These are phyloP conservation scores for Suzukiozyma palmioleophila DNA, from an alignment of 1,139 yeast species.

Conservation along the genomic window DNA sequence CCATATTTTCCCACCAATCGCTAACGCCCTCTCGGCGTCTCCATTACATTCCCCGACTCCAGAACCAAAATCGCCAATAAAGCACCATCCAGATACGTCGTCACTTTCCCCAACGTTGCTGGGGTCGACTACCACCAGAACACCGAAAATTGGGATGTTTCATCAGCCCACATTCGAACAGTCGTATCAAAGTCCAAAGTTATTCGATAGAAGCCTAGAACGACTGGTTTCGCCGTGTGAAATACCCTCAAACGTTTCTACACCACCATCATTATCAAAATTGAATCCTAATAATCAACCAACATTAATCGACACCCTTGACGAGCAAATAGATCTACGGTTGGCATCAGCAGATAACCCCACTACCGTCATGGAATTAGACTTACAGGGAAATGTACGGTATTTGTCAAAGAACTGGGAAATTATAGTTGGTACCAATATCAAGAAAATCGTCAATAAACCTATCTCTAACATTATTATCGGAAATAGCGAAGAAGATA, in stretches of 20 bases:
- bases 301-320: constrained; percentile 19
- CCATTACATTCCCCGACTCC: too few relatives aligned
- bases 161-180: constrained; percentile 3
- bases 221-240: constrained; percentile 19
- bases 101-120: too few relatives aligned
- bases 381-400: constrained; percentile 70
- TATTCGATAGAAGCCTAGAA: constrained; percentile 8
- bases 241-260: constrained; percentile 6
- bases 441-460: constrained; percentile 48
- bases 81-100: too few relatives aligned
- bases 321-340: constrained; percentile 44
- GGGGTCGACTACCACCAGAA: too few relatives aligned
- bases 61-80: too few relatives aligned
- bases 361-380: constrained; percentile 82
- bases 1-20: too few relatives aligned
- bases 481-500: constrained; percentile 61
- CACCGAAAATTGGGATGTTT: constrained; percentile 4
- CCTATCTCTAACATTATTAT: constrained; percentile 64
- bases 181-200: constrained; percentile 1
- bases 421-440: constrained; percentile 61
- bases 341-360: constrained; percentile 66
- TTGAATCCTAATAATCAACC: constrained; percentile 3
- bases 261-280: constrained; percentile 2
- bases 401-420: constrained; percentile 79
- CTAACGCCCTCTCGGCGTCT: too few relatives aligned